Evolutionary conservation across 352 stramenopile species (phyloP), one percentile per base, ranked within the genome.

Genomic region (Phytophthora niederhauseri): DNA sequence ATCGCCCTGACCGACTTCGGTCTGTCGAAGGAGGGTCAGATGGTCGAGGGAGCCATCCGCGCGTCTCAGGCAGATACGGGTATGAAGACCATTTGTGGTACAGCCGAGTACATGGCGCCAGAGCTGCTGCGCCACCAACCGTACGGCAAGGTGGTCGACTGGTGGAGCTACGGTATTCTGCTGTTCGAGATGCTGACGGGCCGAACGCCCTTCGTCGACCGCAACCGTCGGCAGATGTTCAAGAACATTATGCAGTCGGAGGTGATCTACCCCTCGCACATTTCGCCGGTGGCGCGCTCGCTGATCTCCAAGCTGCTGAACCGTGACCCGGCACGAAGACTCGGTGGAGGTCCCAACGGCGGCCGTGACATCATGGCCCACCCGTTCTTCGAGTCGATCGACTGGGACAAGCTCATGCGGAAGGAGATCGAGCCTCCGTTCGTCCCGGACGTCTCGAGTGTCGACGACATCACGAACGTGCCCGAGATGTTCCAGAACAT

Each of bases 251-350:
- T 95, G 87, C 84, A 93, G 60, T 87, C 85, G 0, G 89, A 96
- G 43, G 87, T 95, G 26, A 94, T 95, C 57, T 96, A 96, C 41
- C 89, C 89, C 4, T 90, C 89, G 48, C 90, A 96, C 76, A 95
- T 96, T 66, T 93, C 86, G 0, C 78, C 87, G 1, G 67, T 80
- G 2, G 87, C 86, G 2, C 80, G 86, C 8, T 93, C 84, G 36
- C 56, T 95, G 17, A 96, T 96, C 69, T 90, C 85, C 6, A 94
- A 93, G 72, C 70, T 99, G 54, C 75, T 99, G 38, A 95, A 97
- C 56, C 98, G 98, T 62, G 91, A 99, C 62, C 94, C 97, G 26
- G 80, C 85, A 30, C 89, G 90, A 58, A 87, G 98, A 51, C 86
- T 99, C 20, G 98, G 98, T n/a, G 84, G 85, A 1, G 90, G 90